Evolutionary conservation across 306 rosid genomes (phyloP), one percentile per base, ranked within the genome.

Genomic region (Rosa chinensis): DNA sequence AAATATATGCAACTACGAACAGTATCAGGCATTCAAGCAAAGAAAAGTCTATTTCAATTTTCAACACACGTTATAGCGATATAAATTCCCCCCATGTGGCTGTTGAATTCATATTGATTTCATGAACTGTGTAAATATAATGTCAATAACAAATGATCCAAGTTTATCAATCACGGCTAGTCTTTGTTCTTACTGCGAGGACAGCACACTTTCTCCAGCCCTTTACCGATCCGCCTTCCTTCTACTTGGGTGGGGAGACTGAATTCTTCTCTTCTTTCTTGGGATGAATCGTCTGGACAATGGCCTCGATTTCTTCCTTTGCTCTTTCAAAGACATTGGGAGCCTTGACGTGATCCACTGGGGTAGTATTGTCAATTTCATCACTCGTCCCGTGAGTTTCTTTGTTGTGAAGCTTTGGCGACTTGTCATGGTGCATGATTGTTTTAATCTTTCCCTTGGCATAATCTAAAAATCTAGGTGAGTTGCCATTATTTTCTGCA

Each of bases 241-340:
- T 84, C 52, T 32, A 56, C 48, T 35, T 68, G n/a, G 73, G 77
- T 14, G 80, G 49, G 76, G 83, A 52, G 42, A 53, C 76, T 50
- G 53, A 43, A 73, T 32, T 23, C 49, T 75, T 78, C 74, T 12
- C 76, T 39, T 84, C 85, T 85, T 84, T 89, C 86, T 88, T 87
- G 5, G 90, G 85, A 82, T 83, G 89, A 32, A 92, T 82, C 25
- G 88, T 75, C 88, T 89, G 80, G 14, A 86, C 53, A 74, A 90
- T 82, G 13, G 97, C 97, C 86, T 92, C 89, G 0, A 92, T 77
- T 86, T 92, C 97, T 82, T 92, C 97, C 78, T 89, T 90, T 53
- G 88, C 92, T 82, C 97, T 89, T 80, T 86, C 87, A 66, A 76
- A 86, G 42, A 86, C 81, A 81, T 73, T 87, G 5, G 93, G 97